These are phyloP conservation scores for Spirogloea muscicola DNA, from an alignment of 139 green algal species.

Conservation along the genomic window DNA sequence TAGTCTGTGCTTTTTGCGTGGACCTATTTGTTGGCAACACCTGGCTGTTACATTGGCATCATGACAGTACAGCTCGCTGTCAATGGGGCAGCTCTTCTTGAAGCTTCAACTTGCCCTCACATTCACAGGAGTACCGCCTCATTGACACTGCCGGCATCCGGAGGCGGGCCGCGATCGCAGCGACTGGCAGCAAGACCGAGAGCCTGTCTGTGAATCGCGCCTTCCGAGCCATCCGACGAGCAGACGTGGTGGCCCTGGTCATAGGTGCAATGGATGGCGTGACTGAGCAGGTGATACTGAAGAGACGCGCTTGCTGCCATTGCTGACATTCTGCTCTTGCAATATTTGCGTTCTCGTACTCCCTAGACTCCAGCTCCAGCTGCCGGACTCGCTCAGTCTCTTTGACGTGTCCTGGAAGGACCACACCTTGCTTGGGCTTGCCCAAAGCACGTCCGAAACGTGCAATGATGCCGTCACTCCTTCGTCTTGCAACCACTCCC, in stretches of 20 bases:
- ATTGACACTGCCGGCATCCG: conserved; percentile 97
- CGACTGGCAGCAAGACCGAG: conserved; percentile 55
- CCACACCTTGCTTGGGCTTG: no score
- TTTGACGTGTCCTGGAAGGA: no score
- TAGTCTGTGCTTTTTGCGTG: no score
- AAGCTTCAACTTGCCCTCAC: neutral
- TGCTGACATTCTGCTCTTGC: neutral
- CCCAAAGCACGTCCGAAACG: no score
- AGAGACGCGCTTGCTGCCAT: conserved; percentile 27
- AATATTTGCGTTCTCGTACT: neutral
- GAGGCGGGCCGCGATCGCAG: conserved; percentile 67
- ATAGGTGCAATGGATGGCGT: conserved; percentile 78
- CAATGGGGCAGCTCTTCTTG: no score
- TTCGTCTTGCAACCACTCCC: no score
- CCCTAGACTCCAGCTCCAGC: no score
- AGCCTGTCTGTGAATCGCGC: conserved; percentile 72
- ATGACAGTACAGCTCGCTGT: no score
- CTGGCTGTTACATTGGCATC: no score
- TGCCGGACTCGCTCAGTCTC: no score
- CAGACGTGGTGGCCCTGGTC: conserved; percentile 85
- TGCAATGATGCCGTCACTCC: no score
- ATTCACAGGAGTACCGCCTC: conserved; percentile 63
- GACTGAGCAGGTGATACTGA: conserved; percentile 71
- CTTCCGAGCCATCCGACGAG: conserved; percentile 75
- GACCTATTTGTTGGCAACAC: no score